Evolutionary conservation across 345 rosid genomes (phyloP).

Genomic region (Dipteronia sinensis): DNA sequence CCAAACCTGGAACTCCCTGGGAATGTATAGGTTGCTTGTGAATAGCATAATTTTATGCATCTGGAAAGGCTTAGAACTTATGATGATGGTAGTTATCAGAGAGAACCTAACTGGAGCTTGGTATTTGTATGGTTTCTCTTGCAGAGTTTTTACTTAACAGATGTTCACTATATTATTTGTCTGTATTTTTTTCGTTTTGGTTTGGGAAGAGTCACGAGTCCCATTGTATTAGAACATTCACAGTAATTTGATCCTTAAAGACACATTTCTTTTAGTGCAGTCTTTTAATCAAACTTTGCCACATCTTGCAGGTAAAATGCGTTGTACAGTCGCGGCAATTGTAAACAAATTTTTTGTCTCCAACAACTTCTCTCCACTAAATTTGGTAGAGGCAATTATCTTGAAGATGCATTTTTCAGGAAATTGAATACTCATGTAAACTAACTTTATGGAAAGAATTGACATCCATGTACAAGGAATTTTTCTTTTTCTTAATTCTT

Average conservation of each 20-base stretch:
- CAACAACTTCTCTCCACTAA: not conserved
- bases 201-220: too few relatives aligned
- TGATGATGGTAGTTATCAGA: too few relatives aligned
- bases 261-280: not conserved
- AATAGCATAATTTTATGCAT: too few relatives aligned
- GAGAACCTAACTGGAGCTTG: too few relatives aligned
- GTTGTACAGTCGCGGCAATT: constrained; percentile 33
- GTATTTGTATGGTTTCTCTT: too few relatives aligned
- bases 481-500: not conserved
- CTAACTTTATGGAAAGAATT: not conserved
- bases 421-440: not conserved
- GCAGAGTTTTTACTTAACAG: too few relatives aligned
- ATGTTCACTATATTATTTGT: too few relatives aligned
- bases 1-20: too few relatives aligned
- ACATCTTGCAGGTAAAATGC: constrained; percentile 25
- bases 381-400: constrained; percentile 9
- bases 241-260: not conserved
- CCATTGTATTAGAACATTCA: not conserved
- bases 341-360: constrained; percentile 11
- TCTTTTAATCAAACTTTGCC: not conserved
- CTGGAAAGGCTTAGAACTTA: too few relatives aligned
- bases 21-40: too few relatives aligned
- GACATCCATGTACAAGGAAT: not conserved
- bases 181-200: too few relatives aligned
- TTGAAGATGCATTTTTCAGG: not conserved